Percentiles rank a stretch among this genome's conserved stretches.
These are phyloP conservation scores for Geosmithia putterillii DNA, from an alignment of 2,329 filamentous ascomycete species.

Conservation along the genomic window DNA sequence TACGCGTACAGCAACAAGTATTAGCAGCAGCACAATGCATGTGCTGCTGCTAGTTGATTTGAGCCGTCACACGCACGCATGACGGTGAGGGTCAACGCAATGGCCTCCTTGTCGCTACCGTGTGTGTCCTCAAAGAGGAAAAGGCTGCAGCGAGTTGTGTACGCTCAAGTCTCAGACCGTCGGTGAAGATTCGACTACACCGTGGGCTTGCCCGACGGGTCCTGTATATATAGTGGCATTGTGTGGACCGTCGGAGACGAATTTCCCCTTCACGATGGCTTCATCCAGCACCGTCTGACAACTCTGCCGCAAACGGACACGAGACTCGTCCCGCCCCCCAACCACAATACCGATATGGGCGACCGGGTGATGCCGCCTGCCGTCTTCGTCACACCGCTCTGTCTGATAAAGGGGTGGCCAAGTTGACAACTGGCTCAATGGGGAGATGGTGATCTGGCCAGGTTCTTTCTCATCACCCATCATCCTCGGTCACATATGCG, in stretches of 20 bases:
- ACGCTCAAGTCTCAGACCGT: background rate
- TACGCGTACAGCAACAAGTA: background rate
- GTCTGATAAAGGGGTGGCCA: constrained; percentile 1
- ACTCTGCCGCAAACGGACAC: constrained; percentile 2
- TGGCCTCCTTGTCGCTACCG: background rate
- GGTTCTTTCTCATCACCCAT: background rate
- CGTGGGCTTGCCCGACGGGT: background rate
- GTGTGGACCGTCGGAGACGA: background rate
- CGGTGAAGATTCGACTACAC: background rate
- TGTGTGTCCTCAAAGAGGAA: background rate
- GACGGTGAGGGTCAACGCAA: background rate
- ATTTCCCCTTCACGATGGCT: constrained; percentile 3
- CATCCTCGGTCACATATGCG: background rate
- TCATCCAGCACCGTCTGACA: constrained; percentile 1
- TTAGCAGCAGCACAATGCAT: background rate
- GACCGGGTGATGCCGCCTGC: constrained; percentile 3
- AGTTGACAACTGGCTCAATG: background rate
- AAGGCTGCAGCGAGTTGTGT: background rate
- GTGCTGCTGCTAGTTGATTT: background rate
- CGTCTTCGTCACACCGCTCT: constrained; percentile 5
- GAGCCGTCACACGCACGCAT: background rate
- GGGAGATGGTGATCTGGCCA: background rate
- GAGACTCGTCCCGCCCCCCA: background rate
- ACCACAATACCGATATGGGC: background rate
- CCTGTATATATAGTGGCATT: background rate